phyloP scores from a whole-genome alignment of 148 eudicot species.

The Pouteria glomerata region DNA sequence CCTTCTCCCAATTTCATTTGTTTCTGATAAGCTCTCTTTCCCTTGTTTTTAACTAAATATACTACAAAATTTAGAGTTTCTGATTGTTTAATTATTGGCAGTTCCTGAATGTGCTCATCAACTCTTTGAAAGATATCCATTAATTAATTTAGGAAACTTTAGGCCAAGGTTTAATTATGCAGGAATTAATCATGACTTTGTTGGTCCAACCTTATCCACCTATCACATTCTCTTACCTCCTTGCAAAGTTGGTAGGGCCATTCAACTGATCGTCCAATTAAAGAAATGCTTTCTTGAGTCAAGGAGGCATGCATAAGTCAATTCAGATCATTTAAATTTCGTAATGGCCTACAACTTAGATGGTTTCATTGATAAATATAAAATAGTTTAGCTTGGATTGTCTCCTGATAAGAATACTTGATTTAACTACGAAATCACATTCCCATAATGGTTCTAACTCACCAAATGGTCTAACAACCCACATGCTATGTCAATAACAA shows the following conservation, averaged over 20 bases:
- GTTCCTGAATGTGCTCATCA: too few species aligned
- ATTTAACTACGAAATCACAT: conserved; percentile 16
- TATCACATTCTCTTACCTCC: conserved; percentile 1
- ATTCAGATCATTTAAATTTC: background rate
- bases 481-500: conserved; percentile 9
- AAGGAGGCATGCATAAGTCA: too few species aligned
- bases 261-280: background rate
- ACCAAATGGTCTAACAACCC: conserved; percentile 24
- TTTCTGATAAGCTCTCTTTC: too few species aligned
- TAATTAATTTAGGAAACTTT: too few species aligned
- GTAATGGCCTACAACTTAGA: background rate
- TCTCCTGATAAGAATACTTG: background rate
- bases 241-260: background rate
- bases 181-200: background rate
- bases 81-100: too few species aligned
- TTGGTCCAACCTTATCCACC: conserved; percentile 18
- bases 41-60: too few species aligned
- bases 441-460: conserved; percentile 23
- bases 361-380: background rate
- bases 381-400: background rate
- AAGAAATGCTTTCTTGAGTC: background rate
- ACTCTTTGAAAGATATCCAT: too few species aligned
- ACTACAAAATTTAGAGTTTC: too few species aligned
- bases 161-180: too few species aligned
- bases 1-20: too few species aligned